A percentile compares a stretch with the other conserved stretches of the same genome.
Conservation (phyloP, 202 grass and related monocot genomes). For the Schoenoplectus tabernaemontani region DNA sequence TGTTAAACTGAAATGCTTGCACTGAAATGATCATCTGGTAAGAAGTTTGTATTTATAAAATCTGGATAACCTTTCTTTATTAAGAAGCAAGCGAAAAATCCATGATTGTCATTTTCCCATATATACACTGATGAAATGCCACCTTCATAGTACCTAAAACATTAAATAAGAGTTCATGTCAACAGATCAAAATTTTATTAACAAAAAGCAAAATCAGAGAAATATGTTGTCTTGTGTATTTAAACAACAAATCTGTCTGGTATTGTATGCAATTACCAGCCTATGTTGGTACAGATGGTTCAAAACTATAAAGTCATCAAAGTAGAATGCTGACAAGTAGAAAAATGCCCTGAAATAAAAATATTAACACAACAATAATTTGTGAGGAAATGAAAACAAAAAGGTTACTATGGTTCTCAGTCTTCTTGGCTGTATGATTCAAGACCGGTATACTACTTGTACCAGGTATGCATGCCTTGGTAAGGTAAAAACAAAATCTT, state of each 20-base stretch:
- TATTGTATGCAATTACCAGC: slow-evolving; percentile 15
- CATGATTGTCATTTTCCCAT: slow-evolving; percentile 73
- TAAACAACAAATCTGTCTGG: not conserved
- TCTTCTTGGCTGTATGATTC: not conserved
- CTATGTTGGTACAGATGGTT: not conserved
- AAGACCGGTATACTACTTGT: not conserved
- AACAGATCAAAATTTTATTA: slow-evolving; percentile 20
- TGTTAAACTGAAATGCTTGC: not conserved
- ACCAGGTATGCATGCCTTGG: not conserved
- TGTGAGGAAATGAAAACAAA: not conserved
- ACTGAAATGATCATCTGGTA: not conserved
- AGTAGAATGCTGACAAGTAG: not conserved
- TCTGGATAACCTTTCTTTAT: slow-evolving; percentile 71
- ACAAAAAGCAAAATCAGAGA: not conserved
- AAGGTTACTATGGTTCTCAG: not conserved
- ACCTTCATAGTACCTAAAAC: slow-evolving; percentile 92
- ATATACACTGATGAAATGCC: slow-evolving; percentile 89
- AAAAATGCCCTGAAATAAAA: not conserved
- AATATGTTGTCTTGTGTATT: not conserved
- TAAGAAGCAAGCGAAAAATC: slow-evolving; percentile 91
- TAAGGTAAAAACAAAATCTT: not conserved
- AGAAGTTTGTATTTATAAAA: not conserved
- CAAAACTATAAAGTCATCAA: not conserved
- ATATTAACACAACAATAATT: not conserved
- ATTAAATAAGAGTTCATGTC: slow-evolving; percentile 22